Percentiles rank a stretch among this genome's conserved stretches.
Evolutionary conservation across 352 stramenopile genomes (phyloP).

Genomic region (Phytopythium helicoides): DNA sequence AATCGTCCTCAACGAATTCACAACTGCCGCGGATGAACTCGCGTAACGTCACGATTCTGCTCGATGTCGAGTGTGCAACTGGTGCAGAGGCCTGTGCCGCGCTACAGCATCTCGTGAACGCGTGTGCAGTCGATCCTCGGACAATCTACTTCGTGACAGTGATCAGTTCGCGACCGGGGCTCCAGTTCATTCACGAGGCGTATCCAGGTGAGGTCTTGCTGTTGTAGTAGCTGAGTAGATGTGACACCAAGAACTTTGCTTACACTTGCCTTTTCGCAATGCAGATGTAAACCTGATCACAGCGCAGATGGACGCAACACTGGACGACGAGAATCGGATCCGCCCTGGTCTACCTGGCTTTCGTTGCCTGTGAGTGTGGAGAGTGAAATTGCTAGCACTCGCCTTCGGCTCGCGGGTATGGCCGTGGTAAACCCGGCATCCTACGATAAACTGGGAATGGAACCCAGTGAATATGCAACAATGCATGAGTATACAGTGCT

Average conservation of each 20-base stretch:
- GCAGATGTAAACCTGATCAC: constrained; percentile 39
- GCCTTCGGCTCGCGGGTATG: no score
- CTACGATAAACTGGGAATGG: no score
- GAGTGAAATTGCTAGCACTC: no score
- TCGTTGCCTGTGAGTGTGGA: constrained; percentile 42
- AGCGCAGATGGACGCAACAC: constrained; percentile 36
- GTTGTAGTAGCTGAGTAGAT: no score
- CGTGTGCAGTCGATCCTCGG: constrained; percentile 18
- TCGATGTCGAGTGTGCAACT: constrained; percentile 43
- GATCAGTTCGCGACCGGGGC: constrained; percentile 37
- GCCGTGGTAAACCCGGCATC: no score
- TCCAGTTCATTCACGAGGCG: constrained; percentile 35
- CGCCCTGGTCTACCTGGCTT: constrained; percentile 37
- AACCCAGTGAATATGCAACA: no score
- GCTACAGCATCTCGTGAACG: constrained; percentile 34
- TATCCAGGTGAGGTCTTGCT: constrained; percentile 34
- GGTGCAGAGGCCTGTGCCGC: constrained; percentile 34
- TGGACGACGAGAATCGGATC: constrained; percentile 37
- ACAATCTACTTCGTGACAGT: constrained; percentile 61
- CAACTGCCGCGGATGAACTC: constrained; percentile 27
- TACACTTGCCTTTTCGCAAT: background rate
- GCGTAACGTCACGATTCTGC: constrained; percentile 30
- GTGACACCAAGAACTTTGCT: no score
- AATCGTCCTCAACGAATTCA: constrained; percentile 15
- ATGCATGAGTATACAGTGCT: no score